Percentiles rank a stretch among this genome's conserved stretches.
phyloP scores from a whole-genome alignment of 345 rosid genomes.

The Ailanthus altissimus region DNA sequence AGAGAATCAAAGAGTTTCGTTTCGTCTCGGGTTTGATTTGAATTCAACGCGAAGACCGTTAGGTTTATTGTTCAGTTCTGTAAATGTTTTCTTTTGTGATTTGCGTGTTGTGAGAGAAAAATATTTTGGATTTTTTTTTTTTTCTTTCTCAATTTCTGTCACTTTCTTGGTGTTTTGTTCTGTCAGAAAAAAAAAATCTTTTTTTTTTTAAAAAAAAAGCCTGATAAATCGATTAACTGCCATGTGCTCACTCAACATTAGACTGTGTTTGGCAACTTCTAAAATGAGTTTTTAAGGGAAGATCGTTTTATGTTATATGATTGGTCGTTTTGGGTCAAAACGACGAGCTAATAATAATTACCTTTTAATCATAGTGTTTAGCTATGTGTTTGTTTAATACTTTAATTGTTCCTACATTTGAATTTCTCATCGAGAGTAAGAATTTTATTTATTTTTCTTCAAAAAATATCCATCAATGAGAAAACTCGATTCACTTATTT shows the following conservation, averaged over 20 bases:
- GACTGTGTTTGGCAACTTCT: neutral
- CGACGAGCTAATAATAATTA: neutral
- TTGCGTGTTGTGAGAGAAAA: neutral
- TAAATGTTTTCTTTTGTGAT: neutral
- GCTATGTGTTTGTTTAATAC: too few relatives aligned
- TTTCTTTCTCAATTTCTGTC: slow-evolving; percentile 6
- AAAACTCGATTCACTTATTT: too few relatives aligned
- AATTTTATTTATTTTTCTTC: too few relatives aligned
- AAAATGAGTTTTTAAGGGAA: neutral
- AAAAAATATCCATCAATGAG: too few relatives aligned
- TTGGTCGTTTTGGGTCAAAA: neutral
- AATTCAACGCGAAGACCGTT: slow-evolving; percentile 47
- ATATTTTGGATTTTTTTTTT: neutral
- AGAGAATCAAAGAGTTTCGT: neutral
- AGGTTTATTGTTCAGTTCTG: slow-evolving; percentile 23
- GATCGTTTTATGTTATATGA: neutral
- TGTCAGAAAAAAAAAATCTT: too few relatives aligned
- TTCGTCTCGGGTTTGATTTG: neutral
- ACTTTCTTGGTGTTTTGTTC: slow-evolving; percentile 7
- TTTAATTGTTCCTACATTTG: too few relatives aligned
- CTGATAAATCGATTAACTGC: neutral
- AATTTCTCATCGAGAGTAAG: too few relatives aligned
- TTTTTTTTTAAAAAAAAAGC: neutral
- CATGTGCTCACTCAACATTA: neutral
- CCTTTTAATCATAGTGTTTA: too few relatives aligned